These are phyloP conservation scores for Dittrichia graveolens DNA, from an alignment of 129 eudicot genomes.

Conservation along the genomic window DNA sequence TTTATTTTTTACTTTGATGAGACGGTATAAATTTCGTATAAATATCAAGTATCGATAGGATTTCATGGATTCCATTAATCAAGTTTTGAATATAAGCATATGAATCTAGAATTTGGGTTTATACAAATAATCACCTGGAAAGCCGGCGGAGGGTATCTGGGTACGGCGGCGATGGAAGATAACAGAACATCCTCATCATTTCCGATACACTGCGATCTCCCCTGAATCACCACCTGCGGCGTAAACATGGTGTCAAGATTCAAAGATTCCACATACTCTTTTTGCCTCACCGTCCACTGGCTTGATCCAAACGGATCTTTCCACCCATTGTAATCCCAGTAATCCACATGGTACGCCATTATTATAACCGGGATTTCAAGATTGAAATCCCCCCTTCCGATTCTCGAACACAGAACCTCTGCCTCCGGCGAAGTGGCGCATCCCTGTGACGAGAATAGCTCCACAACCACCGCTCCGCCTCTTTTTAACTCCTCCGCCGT, in stretches of 20 bases:
- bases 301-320: slow-evolving; percentile 81
- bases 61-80: too few relatives aligned
- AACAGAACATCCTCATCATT: slow-evolving; percentile 64
- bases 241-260: slow-evolving; percentile 82
- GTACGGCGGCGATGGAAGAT: slow-evolving; percentile 43
- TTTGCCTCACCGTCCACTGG: slow-evolving; percentile 90
- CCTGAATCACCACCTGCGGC: slow-evolving; percentile 85
- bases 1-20: too few relatives aligned
- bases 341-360: slow-evolving; percentile 83
- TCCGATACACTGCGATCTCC: slow-evolving; percentile 61
- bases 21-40: too few relatives aligned
- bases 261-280: slow-evolving; percentile 81
- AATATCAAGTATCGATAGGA: too few relatives aligned
- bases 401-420: slow-evolving; percentile 75
- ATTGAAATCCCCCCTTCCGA: slow-evolving; percentile 83
- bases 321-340: slow-evolving; percentile 96
- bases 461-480: slow-evolving; percentile 73
- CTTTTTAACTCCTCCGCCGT: slow-evolving; percentile 48
- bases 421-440: slow-evolving; percentile 86
- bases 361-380: slow-evolving; percentile 61
- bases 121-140: slow-evolving; percentile 54
- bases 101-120: neutral
- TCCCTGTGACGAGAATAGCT: slow-evolving; percentile 92
- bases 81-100: too few relatives aligned
- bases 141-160: slow-evolving; percentile 65